A percentile compares a stretch with the other conserved stretches of the same genome.
Conservation (phyloP, 805 yeast genomes). For the Tanozyma kutaoensis region DNA sequence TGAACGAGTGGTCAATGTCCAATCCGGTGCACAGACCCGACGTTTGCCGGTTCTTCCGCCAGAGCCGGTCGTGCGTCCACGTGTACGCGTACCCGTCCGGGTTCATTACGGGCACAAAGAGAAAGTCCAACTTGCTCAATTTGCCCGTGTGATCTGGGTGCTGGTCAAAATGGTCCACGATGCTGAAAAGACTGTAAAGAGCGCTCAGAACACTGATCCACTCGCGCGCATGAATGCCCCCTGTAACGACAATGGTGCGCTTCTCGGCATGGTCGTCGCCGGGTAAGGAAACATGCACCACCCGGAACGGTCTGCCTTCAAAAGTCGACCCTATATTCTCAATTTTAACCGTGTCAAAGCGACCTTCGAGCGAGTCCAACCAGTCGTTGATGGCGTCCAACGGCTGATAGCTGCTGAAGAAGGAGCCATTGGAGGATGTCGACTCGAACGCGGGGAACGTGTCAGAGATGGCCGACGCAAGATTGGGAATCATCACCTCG, state of each 20-base stretch:
- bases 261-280: slow-evolving; percentile 27
- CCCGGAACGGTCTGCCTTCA: slow-evolving; percentile 62
- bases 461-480: background rate
- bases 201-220: slow-evolving; percentile 73
- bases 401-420: slow-evolving; percentile 60
- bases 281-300: slow-evolving; percentile 44
- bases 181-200: slow-evolving; percentile 35
- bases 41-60: slow-evolving; percentile 78
- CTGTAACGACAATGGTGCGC: slow-evolving; percentile 62
- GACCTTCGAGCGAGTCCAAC: slow-evolving; percentile 50
- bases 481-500: background rate
- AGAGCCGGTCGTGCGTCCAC: slow-evolving; percentile 69
- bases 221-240: slow-evolving; percentile 84
- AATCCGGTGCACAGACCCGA: slow-evolving; percentile 49
- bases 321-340: slow-evolving; percentile 64
- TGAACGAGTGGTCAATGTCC: slow-evolving; percentile 78
- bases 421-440: slow-evolving; percentile 28
- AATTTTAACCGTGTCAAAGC: slow-evolving; percentile 41
- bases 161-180: too few species aligned
- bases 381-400: slow-evolving; percentile 58
- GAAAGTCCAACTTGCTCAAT: slow-evolving; percentile 50
- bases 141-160: slow-evolving; percentile 28
- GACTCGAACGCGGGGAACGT: background rate
- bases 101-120: slow-evolving; percentile 73
- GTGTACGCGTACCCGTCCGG: slow-evolving; percentile 87